Evolutionary conservation across 2,329 filamentous ascomycete species (phyloP).

Genomic region (Cladophialophora chaetospira): DNA sequence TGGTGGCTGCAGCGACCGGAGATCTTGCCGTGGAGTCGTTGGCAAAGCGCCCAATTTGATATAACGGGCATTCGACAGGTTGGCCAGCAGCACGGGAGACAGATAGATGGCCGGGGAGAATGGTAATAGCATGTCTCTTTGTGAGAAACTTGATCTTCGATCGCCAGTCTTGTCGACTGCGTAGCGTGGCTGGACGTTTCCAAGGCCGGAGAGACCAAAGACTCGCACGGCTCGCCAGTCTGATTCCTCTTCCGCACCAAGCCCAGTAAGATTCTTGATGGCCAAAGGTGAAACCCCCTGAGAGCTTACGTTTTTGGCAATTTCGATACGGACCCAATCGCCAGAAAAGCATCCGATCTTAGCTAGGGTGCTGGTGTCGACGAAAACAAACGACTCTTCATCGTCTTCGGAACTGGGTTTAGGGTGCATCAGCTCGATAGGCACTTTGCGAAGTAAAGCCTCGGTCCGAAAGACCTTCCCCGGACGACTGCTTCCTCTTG

Average conservation of each 20-base stretch:
- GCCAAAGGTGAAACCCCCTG: constrained; percentile 36
- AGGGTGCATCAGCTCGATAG: constrained; percentile 79
- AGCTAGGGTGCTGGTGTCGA: constrained; percentile 81
- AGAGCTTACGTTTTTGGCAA: constrained; percentile 63
- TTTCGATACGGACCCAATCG: constrained; percentile 89
- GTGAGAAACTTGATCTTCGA: constrained; percentile 58
- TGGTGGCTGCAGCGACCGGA: constrained; percentile 16
- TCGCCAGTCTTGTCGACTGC: constrained; percentile 53
- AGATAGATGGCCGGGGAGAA: constrained; percentile 69
- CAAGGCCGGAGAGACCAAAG: constrained; percentile 76
- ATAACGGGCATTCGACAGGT: constrained; percentile 76
- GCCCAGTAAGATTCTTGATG: constrained; percentile 19
- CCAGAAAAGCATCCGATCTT: constrained; percentile 96
- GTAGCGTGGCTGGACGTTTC: constrained; percentile 57
- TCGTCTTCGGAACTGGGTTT: constrained; percentile 83
- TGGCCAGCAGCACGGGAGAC: constrained; percentile 83
- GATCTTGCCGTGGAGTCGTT: constrained; percentile 32
- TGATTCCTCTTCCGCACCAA: constrained; percentile 55
- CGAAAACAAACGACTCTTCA: constrained; percentile 81
- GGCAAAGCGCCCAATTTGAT: constrained; percentile 70
- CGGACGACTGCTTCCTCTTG: constrained; percentile 69
- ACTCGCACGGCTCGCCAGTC: constrained; percentile 86
- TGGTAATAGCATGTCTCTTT: constrained; percentile 44
- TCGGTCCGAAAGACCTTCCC: constrained; percentile 84
- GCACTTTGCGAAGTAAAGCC: constrained; percentile 70